Conservation (phyloP, 768 basidiomycete species). For the Infundibulicybe gibba region DNA sequence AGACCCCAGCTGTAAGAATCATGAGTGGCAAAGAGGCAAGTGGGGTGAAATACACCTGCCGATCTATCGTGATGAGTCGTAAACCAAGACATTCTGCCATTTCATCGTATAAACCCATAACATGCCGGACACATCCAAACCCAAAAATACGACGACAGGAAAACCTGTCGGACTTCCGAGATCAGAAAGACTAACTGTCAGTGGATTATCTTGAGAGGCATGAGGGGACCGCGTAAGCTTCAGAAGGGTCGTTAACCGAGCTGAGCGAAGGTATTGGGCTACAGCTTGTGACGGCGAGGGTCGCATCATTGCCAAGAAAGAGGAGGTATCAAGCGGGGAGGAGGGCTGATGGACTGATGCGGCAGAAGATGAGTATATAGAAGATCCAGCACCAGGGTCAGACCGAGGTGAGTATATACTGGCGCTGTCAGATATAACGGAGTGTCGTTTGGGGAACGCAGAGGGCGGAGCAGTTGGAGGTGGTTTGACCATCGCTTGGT, state of each 20-base stretch:
- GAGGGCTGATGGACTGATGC: conserved; percentile 40
- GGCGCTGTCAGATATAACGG: conserved; percentile 52
- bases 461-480: conserved; percentile 31
- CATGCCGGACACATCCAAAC: conserved; percentile 89
- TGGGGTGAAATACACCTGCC: conserved; percentile 39
- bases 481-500: conserved; percentile 43
- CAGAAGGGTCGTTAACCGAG: conserved; percentile 78
- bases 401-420: conserved; percentile 54
- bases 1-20: conserved; percentile 74
- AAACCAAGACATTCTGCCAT: conserved; percentile 87
- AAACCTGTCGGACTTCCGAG: conserved; percentile 82
- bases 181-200: conserved; percentile 91
- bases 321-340: conserved; percentile 42
- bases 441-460: conserved; percentile 44
- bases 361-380: conserved; percentile 48
- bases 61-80: conserved; percentile 90
- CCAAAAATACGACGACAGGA: conserved; percentile 90
- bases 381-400: conserved; percentile 46
- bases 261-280: conserved; percentile 84
- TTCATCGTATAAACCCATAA: conserved; percentile 95
- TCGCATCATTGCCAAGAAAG: conserved; percentile 36
- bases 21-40: conserved; percentile 7
- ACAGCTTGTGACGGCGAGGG: conserved; percentile 64
- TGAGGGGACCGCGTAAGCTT: conserved; percentile 79
- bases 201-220: conserved; percentile 67